Evolutionary conservation across 2,329 filamentous ascomycete genomes (phyloP).

Genomic region (Calcarisporium arbuscula): DNA sequence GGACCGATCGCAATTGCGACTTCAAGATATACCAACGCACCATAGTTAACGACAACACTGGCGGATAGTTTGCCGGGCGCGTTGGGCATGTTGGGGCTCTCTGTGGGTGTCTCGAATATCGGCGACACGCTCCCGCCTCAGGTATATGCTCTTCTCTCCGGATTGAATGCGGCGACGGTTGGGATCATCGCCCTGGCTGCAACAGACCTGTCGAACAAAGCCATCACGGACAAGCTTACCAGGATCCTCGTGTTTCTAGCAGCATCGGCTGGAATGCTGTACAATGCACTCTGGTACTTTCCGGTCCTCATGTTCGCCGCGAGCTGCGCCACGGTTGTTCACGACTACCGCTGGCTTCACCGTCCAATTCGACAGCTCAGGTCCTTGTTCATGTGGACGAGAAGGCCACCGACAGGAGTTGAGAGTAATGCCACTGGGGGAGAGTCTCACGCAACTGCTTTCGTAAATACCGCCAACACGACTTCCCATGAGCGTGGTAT

Average conservation of each 20-base stretch:
- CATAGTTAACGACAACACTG: slow-evolving; percentile 17
- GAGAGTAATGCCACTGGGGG: no score
- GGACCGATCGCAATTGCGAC: slow-evolving; percentile 12
- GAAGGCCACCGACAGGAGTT: neutral
- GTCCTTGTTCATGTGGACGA: neutral
- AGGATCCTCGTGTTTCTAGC: slow-evolving; percentile 58
- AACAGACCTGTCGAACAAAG: slow-evolving; percentile 59
- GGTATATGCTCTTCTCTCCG: slow-evolving; percentile 64
- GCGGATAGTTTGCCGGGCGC: slow-evolving; percentile 56
- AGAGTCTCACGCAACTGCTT: no score
- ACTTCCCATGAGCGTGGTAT: no score
- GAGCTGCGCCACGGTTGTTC: slow-evolving; percentile 45
- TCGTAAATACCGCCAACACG: no score
- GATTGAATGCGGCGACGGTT: slow-evolving; percentile 65
- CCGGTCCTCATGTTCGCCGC: slow-evolving; percentile 54
- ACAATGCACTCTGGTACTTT: slow-evolving; percentile 71
- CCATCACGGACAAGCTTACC: slow-evolving; percentile 59
- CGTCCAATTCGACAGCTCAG: slow-evolving; percentile 14
- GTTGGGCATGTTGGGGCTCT: slow-evolving; percentile 62
- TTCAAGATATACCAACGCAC: no score
- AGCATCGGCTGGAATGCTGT: slow-evolving; percentile 59
- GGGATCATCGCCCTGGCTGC: slow-evolving; percentile 67
- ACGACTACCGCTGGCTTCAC: slow-evolving; percentile 50
- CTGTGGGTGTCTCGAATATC: slow-evolving; percentile 58
- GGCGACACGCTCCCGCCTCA: slow-evolving; percentile 50